phyloP scores from a whole-genome alignment of 345 rosid species.

The Excoecaria agallocha region DNA sequence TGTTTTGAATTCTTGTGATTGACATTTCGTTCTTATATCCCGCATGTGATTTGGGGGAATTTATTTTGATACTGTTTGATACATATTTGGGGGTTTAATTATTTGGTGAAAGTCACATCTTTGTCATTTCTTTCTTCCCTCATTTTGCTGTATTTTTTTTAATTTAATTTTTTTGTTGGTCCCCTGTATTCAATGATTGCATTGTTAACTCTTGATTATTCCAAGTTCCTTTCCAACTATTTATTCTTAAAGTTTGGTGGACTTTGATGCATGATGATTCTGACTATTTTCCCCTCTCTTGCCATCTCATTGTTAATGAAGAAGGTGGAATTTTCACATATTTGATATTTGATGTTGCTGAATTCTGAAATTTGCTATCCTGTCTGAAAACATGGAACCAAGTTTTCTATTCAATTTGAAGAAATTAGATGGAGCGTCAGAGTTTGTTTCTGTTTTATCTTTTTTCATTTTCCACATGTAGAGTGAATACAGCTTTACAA shows the following conservation, averaged over 20 bases:
- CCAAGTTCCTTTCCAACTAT: background rate
- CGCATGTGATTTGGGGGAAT: background rate
- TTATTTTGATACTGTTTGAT: background rate
- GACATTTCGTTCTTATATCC: background rate
- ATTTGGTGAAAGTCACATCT: background rate
- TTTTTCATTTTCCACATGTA: background rate
- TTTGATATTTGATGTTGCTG: background rate
- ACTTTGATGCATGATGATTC: background rate
- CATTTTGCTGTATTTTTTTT: background rate
- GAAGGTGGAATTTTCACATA: background rate
- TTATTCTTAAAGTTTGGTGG: background rate
- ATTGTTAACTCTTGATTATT: background rate
- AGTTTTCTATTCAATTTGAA: background rate
- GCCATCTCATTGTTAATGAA: background rate
- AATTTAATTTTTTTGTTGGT: background rate
- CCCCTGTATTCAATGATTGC: background rate
- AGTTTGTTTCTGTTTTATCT: background rate
- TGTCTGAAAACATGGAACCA: background rate
- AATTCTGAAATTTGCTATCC: background rate
- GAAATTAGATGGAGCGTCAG: background rate
- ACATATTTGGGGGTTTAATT: background rate
- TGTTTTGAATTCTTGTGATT: conserved; percentile 1
- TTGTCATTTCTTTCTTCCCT: background rate
- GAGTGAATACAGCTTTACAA: background rate
- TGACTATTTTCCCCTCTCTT: background rate